Conservation (phyloP, 2,329 filamentous ascomycete genomes). For the Monascus ruber region DNA sequence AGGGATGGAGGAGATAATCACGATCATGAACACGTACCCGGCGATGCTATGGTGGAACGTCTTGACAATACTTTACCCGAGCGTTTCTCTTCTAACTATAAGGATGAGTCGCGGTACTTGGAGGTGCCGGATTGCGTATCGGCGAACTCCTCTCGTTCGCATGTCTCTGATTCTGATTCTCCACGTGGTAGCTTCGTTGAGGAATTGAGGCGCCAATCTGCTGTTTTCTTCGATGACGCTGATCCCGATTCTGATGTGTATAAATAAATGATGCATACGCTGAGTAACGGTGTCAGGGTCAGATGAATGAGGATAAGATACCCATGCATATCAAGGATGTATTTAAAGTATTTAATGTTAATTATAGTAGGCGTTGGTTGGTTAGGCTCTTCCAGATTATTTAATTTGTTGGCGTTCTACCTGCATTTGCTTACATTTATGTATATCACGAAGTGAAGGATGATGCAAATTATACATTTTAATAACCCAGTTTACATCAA, state of each 20-base stretch:
- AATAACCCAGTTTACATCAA: too few relatives aligned
- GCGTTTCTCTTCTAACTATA: constrained; percentile 10
- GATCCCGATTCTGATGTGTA: constrained; percentile 15
- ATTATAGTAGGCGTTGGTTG: too few relatives aligned
- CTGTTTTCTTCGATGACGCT: constrained; percentile 36
- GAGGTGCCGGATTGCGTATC: constrained; percentile 13
- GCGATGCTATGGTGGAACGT: constrained; percentile 12
- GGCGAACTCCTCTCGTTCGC: constrained; percentile 10
- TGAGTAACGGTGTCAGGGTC: too few relatives aligned
- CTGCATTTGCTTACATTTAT: too few relatives aligned
- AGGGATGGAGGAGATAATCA: neutral
- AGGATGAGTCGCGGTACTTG: constrained; percentile 12
- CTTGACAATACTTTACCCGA: constrained; percentile 19
- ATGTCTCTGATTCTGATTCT: constrained; percentile 11
- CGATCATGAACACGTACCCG: constrained; percentile 5
- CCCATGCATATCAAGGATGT: too few relatives aligned
- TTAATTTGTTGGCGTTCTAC: too few relatives aligned
- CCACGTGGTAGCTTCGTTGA: constrained; percentile 27
- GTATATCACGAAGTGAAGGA: too few relatives aligned
- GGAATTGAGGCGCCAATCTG: constrained; percentile 35
- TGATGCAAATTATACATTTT: too few relatives aligned
- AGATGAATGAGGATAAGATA: too few relatives aligned
- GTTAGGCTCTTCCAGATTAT: too few relatives aligned
- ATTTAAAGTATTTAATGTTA: too few relatives aligned
- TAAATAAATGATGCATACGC: constrained; percentile 5